Evolutionary conservation across 306 rosid genomes (phyloP).

Genomic region (Aeschynomene evenia): DNA sequence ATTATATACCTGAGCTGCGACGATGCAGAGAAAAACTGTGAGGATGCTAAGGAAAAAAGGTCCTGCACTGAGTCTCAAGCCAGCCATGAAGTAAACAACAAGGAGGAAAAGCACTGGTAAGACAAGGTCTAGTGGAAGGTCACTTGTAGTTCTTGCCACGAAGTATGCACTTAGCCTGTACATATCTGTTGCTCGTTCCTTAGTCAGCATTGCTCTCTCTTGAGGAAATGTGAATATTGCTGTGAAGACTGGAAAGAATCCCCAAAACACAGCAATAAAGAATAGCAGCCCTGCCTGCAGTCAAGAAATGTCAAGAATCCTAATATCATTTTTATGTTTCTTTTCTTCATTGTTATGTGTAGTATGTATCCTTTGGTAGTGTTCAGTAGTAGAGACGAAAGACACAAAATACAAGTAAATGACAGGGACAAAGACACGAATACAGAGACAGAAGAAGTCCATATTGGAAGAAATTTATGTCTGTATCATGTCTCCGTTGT

Average conservation of each 20-base stretch:
- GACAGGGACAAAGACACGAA: no score
- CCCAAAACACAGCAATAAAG: conserved; percentile 99
- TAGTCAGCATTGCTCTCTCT: conserved; percentile 89
- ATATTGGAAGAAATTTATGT: no score
- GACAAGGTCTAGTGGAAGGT: conserved; percentile 80
- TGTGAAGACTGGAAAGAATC: conserved; percentile 93
- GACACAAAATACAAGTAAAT: no score
- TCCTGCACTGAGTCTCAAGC: conserved; percentile 58
- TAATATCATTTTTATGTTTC: no score
- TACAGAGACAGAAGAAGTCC: no score
- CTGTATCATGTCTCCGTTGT: no score
- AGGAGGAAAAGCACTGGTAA: conserved; percentile 77
- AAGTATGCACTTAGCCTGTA: conserved; percentile 95
- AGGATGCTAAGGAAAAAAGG: conserved; percentile 75
- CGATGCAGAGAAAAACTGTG: conserved; percentile 82
- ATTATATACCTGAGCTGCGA: conserved; percentile 86
- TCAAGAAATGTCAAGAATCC: neutral
- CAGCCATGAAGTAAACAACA: conserved; percentile 93
- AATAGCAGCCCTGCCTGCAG: conserved; percentile 88
- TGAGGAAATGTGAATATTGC: conserved; percentile 96
- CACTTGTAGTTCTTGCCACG: conserved; percentile 92
- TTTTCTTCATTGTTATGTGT: no score
- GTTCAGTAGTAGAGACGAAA: no score
- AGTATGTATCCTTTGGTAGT: no score
- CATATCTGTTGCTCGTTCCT: conserved; percentile 93